Conservation (phyloP, 768 basidiomycete genomes). For the Tylopilus vinaceipallidus region DNA sequence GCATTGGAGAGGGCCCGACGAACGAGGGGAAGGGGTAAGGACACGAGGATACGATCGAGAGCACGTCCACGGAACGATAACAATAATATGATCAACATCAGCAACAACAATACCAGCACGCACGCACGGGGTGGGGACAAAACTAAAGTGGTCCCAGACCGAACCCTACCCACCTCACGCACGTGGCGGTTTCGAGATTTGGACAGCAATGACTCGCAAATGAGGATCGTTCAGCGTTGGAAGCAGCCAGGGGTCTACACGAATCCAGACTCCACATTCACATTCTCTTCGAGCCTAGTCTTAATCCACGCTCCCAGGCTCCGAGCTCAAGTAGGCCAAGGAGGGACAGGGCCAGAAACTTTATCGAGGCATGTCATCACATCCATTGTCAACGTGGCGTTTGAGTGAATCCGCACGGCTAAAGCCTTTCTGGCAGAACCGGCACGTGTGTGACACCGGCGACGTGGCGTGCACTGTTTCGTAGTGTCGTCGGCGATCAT, state of each 20-base stretch:
- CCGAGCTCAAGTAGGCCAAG: conserved; percentile 9
- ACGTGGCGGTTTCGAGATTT: conserved; percentile 10
- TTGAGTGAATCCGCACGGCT: conserved; percentile 79
- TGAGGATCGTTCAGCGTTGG: conserved; percentile 14
- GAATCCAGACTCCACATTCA: conserved; percentile 14
- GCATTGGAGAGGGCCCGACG: neutral
- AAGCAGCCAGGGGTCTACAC: conserved; percentile 6
- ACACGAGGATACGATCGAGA: conserved; percentile 9
- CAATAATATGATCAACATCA: neutral
- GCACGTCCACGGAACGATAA: conserved; percentile 4
- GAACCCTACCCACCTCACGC: conserved; percentile 1
- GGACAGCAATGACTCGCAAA: conserved; percentile 16
- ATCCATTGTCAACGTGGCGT: conserved; percentile 79
- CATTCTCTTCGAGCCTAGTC: conserved; percentile 8
- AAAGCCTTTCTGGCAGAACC: conserved; percentile 74
- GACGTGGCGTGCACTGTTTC: conserved; percentile 71
- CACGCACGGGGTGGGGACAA: conserved; percentile 2
- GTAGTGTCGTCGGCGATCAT: conserved; percentile 79
- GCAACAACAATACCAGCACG: neutral
- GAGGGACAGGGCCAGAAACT: conserved; percentile 4
- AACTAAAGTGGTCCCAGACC: neutral
- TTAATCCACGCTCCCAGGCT: conserved; percentile 16
- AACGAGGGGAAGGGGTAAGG: neutral
- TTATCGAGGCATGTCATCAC: conserved; percentile 57
- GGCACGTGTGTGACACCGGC: conserved; percentile 67